phyloP scores from a whole-genome alignment of 2,329 filamentous ascomycete genomes.

The Gaeumannomyces tritici region DNA sequence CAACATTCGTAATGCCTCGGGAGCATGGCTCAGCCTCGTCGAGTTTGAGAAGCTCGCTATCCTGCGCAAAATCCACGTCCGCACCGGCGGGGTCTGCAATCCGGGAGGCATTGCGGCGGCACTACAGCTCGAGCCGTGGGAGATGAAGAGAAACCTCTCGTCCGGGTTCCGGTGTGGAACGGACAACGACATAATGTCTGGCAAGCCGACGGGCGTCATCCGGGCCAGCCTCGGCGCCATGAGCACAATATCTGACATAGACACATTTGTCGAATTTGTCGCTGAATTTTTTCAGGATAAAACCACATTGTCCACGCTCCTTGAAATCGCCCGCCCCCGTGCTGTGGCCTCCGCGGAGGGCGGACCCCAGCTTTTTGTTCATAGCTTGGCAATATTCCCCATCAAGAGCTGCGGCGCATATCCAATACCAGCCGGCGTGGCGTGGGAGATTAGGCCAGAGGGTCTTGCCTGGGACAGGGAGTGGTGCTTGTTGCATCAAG shows the following conservation, averaged over 20 bases:
- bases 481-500: constrained; percentile 81
- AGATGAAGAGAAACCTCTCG: constrained; percentile 78
- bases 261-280: constrained; percentile 62
- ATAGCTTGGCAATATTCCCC: constrained; percentile 61
- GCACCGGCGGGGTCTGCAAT: constrained; percentile 86
- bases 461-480: constrained; percentile 91
- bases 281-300: constrained; percentile 51
- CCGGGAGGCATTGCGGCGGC: constrained; percentile 73
- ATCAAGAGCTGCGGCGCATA: constrained; percentile 92
- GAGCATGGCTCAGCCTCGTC: constrained; percentile 67
- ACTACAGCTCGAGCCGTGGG: constrained; percentile 66
- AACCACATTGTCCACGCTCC: not conserved
- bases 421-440: constrained; percentile 47
- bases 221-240: constrained; percentile 83
- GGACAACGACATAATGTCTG: constrained; percentile 71
- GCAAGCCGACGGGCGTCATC: constrained; percentile 81
- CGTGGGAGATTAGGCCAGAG: constrained; percentile 73
- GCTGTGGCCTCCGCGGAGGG: not conserved
- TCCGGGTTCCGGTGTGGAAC: constrained; percentile 76
- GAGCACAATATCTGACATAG: constrained; percentile 70
- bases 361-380: constrained; percentile 1
- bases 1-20: constrained; percentile 61
- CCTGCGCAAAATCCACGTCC: constrained; percentile 70
- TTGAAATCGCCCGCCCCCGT: not conserved
- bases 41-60: constrained; percentile 83